Conservation (phyloP, 78 protist species). For the Dictyostelium purpureum region DNA sequence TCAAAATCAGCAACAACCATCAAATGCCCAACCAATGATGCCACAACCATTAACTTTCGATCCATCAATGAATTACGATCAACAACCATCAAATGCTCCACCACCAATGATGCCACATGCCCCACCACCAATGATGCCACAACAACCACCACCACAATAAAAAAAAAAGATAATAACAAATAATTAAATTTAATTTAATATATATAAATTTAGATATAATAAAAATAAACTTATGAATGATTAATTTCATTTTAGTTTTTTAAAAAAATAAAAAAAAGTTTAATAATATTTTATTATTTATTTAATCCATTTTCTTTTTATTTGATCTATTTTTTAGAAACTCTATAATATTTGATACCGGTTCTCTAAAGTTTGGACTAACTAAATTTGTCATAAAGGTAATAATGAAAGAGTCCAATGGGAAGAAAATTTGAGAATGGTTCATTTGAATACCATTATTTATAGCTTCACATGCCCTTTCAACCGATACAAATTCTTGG, state of each 20-base stretch:
- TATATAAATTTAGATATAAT: no score
- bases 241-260: no score
- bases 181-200: no score
- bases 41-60: background rate
- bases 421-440: background rate
- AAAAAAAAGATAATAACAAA: no score
- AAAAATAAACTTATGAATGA: no score
- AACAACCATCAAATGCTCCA: background rate
- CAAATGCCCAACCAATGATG: background rate
- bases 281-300: no score
- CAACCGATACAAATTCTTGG: background rate
- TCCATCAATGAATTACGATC: background rate
- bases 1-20: background rate
- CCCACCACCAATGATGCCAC: no score
- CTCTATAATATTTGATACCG: no score
- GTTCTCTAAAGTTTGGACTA: constrained; percentile 11
- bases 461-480: background rate
- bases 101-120: background rate
- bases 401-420: background rate
- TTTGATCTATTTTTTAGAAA: no score
- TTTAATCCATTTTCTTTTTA: no score
- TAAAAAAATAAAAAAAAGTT: no score
- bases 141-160: no score
- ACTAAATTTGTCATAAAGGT: background rate
- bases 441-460: background rate